Evolutionary conservation across 2,329 filamentous ascomycete species (phyloP), one percentile per base, ranked within the genome.

Genomic region (Lojkania enalia): DNA sequence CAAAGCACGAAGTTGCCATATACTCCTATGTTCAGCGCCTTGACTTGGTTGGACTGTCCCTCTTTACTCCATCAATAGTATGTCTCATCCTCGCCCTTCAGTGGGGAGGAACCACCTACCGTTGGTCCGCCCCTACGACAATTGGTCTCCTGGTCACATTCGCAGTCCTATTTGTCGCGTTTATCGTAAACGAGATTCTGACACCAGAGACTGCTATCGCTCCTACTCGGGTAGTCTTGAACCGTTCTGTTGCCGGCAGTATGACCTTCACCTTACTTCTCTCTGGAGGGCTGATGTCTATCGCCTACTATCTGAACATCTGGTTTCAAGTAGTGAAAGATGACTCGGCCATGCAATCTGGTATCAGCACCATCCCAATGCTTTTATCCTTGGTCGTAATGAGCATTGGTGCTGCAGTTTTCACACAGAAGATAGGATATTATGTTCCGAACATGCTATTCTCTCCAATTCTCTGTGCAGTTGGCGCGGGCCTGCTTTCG

Each of bases 401-500:
- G 7, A 6, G 9, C 7, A 33, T 33, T 11, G 15, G 9, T 16
- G 9, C 9, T 7, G 30, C 9, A 12, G 15, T 12, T 7, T 7
- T 33, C 9, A 16, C 15, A 7, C 6, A 9, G 9, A 11, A 16
- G 16, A 16, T 33, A 9, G 71, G 71, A 29, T 72, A 71, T 57
- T 72, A 73, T 57, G 67, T 66, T 0, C 71, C 70, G 2, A 70
- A 71, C 49, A 58, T 73, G 44, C 51, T 63, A 20, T n/a, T 57
- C 12, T 50, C 54, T 5, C 40, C 56, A 1, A 35, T 58, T 4
- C 18, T 49, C 1, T 35, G 35, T 9, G 52, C 65, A 11, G 53
- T 72, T 21, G 70, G 63, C 5, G 58, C 58, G 12, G 76, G 75
- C 2, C 61, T 78, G 3, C 47, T 77, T 5, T 71, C 67, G 9